Evolutionary conservation across 2,329 filamentous ascomycete genomes (phyloP).

Genomic region (Huntiella savannae): DNA sequence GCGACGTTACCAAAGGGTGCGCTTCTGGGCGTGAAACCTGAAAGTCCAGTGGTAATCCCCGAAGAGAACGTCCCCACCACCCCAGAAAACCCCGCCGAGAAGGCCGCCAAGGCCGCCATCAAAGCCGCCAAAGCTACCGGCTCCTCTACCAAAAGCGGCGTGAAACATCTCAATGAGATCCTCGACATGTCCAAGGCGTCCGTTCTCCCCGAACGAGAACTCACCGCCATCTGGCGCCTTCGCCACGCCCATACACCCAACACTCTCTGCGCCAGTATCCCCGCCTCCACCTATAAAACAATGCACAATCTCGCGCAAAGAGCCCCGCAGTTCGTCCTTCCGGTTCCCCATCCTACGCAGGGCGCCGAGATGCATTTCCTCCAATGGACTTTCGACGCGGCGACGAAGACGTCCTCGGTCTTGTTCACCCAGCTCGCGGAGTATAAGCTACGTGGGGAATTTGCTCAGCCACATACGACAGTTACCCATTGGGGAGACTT

Average conservation of each 20-base stretch:
- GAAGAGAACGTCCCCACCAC: constrained; percentile 15
- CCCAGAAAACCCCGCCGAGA: constrained; percentile 13
- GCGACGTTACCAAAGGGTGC: constrained; percentile 21
- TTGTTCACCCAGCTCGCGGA: constrained; percentile 90
- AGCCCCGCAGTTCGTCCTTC: constrained; percentile 80
- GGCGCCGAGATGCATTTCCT: constrained; percentile 90
- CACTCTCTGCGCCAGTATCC: constrained; percentile 70
- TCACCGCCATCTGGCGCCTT: constrained; percentile 77
- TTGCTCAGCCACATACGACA: constrained; percentile 78
- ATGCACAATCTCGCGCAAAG: constrained; percentile 53
- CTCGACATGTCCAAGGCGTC: constrained; percentile 66
- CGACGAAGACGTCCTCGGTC: constrained; percentile 47
- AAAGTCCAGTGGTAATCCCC: not conserved
- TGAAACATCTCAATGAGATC: constrained; percentile 31
- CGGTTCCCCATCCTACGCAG: constrained; percentile 47
- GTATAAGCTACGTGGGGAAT: constrained; percentile 81
- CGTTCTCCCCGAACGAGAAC: constrained; percentile 56
- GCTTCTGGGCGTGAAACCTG: constrained; percentile 1
- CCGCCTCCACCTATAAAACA: constrained; percentile 49
- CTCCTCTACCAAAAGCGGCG: constrained; percentile 12
- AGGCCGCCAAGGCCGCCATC: constrained; percentile 14
- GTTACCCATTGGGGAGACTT: constrained; percentile 82
- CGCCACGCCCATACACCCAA: constrained; percentile 55
- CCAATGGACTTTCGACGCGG: constrained; percentile 77
- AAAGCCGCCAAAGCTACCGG: constrained; percentile 1